These are phyloP conservation scores for Carex kokanica DNA, from an alignment of 176 grass and related monocot species.

Conservation along the genomic window DNA sequence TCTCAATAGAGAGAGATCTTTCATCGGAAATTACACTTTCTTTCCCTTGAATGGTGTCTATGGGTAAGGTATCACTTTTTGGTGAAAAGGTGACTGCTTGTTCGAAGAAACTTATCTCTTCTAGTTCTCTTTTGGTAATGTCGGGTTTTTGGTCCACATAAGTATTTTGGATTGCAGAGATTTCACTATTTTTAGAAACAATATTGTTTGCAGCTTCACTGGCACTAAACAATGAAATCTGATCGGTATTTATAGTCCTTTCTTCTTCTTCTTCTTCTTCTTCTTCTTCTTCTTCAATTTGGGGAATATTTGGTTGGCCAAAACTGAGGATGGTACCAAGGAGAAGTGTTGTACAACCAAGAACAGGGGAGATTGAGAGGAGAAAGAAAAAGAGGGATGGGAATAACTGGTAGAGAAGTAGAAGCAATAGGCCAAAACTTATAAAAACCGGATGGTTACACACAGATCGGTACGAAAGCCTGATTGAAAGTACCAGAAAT, in stretches of 20 bases:
- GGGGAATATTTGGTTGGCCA: conserved; percentile 47
- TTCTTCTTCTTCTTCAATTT: conserved; percentile 40
- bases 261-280: no score
- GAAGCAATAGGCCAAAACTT: conserved; percentile 42
- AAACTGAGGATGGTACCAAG: conserved; percentile 76
- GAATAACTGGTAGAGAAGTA: conserved; percentile 56
- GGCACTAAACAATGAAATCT: conserved; percentile 37
- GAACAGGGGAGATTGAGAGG: conserved; percentile 67
- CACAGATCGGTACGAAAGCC: conserved; percentile 45
- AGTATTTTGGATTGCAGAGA: conserved; percentile 25
- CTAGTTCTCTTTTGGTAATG: conserved; percentile 23
- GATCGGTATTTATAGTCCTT: not conserved
- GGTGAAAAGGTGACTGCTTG: conserved; percentile 25
- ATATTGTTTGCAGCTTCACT: conserved; percentile 33
- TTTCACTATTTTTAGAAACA: conserved; percentile 32
- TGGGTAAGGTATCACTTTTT: not conserved
- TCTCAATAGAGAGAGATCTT: conserved; percentile 1
- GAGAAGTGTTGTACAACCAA: conserved; percentile 72
- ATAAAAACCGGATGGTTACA: conserved; percentile 50
- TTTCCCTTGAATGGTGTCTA: conserved; percentile 10
- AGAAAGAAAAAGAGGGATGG: conserved; percentile 61
- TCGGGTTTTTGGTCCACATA: conserved; percentile 7
- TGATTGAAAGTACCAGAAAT: conserved; percentile 56
- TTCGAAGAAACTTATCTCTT: conserved; percentile 31
- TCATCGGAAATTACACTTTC: conserved; percentile 7